phyloP scores from a whole-genome alignment of 164 flowering plant genomes.

The grape (Vitis vinifera) region DNA sequence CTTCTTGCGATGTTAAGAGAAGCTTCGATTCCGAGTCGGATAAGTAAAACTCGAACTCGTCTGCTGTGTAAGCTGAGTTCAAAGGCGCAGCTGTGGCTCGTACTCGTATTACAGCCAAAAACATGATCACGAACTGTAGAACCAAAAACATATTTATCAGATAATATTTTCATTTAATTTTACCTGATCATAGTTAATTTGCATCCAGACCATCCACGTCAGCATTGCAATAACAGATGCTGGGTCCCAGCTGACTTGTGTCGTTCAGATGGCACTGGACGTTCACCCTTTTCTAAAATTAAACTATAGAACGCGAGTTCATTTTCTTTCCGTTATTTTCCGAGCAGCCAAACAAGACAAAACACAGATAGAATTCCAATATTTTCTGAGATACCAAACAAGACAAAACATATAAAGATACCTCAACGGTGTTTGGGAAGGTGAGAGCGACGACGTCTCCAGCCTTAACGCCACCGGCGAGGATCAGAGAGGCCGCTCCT shows the following conservation, averaged over 20 bases:
- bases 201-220: too few species aligned
- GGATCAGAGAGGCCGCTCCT: constrained; percentile 56
- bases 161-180: neutral
- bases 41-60: constrained; percentile 90
- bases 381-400: neutral
- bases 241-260: too few species aligned
- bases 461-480: constrained; percentile 49
- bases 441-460: constrained; percentile 93
- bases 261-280: too few species aligned
- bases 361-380: neutral
- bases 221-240: too few species aligned
- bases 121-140: constrained; percentile 74
- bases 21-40: constrained; percentile 90
- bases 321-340: too few species aligned
- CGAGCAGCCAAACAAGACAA: too few species aligned
- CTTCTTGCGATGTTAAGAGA: constrained; percentile 54
- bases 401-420: constrained; percentile 7
- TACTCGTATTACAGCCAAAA: constrained; percentile 80
- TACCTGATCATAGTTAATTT: too few species aligned
- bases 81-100: constrained; percentile 89
- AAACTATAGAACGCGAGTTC: too few species aligned
- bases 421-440: constrained; percentile 90
- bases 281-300: too few species aligned
- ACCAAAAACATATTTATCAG: neutral
- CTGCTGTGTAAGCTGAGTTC: constrained; percentile 85